phyloP scores from a whole-genome alignment of 371 early-diverging fungal species.

The Scutellospora calospora region DNA sequence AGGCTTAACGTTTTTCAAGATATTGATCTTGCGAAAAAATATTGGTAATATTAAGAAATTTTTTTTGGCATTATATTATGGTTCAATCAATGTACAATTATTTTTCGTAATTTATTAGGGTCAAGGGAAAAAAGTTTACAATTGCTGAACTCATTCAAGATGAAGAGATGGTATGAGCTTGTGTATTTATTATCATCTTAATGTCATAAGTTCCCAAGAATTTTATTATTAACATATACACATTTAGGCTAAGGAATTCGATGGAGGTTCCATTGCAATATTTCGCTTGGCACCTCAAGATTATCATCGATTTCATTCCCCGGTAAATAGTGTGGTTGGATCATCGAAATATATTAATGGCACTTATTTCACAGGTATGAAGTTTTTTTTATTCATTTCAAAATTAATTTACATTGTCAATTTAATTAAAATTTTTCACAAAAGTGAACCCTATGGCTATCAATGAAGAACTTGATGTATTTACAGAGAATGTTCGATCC shows the following conservation, averaged over 20 bases:
- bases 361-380: constrained; percentile 69
- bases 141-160: background rate
- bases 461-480: too few relatives aligned
- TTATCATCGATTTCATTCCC: constrained; percentile 87
- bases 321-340: constrained; percentile 75
- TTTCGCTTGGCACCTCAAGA: constrained; percentile 91
- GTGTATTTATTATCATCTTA: background rate
- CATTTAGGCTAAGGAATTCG: constrained; percentile 49
- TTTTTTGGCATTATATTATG: background rate
- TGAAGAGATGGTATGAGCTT: background rate
- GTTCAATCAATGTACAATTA: too few relatives aligned
- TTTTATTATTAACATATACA: background rate
- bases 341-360: constrained; percentile 70
- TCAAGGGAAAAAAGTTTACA: background rate
- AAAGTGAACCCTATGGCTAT: too few relatives aligned
- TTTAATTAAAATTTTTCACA: too few relatives aligned
- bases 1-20: constrained; percentile 77
- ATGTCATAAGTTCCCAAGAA: background rate
- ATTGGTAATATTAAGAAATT: constrained; percentile 57
- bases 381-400: background rate
- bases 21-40: constrained; percentile 70
- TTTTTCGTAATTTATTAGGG: too few relatives aligned
- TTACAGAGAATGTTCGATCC: too few relatives aligned
- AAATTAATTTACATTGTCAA: too few relatives aligned
- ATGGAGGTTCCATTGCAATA: constrained; percentile 75